These are phyloP conservation scores for Spiromastix sp. DNA, from an alignment of 2,329 filamentous ascomycete species.

Conservation along the genomic window DNA sequence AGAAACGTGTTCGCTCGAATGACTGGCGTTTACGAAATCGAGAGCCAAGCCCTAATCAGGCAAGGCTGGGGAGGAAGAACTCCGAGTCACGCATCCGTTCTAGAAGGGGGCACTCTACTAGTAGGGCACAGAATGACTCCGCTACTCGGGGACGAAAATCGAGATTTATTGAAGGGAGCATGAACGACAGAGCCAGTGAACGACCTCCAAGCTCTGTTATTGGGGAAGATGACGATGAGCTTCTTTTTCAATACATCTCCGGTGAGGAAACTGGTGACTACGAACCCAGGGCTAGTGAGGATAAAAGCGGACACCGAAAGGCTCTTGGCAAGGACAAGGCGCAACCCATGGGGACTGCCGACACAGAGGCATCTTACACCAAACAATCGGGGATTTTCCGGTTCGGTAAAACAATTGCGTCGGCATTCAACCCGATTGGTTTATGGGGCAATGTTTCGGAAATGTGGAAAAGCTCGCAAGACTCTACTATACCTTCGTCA, in stretches of 20 bases:
- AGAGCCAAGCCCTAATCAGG: conserved; percentile 4
- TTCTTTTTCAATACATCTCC: conserved; percentile 3
- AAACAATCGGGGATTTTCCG: conserved; percentile 41
- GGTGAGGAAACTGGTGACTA: conserved; percentile 3
- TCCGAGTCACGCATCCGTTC: conserved; percentile 4
- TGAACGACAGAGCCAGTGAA: conserved; percentile 69
- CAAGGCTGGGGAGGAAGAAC: conserved; percentile 2
- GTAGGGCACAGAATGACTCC: conserved; percentile 13
- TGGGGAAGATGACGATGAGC: conserved; percentile 25
- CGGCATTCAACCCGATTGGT: conserved; percentile 44
- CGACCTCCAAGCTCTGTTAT: conserved; percentile 61
- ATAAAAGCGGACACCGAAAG: not conserved
- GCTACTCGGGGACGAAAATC: conserved; percentile 43
- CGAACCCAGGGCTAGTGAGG: conserved; percentile 2
- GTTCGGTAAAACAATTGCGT: conserved; percentile 45
- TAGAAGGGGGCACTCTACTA: conserved; percentile 4
- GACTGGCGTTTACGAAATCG: conserved; percentile 31
- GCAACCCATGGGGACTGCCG: not conserved
- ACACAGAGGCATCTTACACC: conserved; percentile 6
- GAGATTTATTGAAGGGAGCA: conserved; percentile 66
- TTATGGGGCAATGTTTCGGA: conserved; percentile 33
- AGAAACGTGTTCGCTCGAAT: conserved; percentile 33
- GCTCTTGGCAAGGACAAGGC: not conserved
- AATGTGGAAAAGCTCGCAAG: conserved; percentile 36
- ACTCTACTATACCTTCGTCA: conserved; percentile 32